These are phyloP conservation scores for Sporothrix curviconia DNA, from an alignment of 2,329 filamentous ascomycete species.

Conservation along the genomic window DNA sequence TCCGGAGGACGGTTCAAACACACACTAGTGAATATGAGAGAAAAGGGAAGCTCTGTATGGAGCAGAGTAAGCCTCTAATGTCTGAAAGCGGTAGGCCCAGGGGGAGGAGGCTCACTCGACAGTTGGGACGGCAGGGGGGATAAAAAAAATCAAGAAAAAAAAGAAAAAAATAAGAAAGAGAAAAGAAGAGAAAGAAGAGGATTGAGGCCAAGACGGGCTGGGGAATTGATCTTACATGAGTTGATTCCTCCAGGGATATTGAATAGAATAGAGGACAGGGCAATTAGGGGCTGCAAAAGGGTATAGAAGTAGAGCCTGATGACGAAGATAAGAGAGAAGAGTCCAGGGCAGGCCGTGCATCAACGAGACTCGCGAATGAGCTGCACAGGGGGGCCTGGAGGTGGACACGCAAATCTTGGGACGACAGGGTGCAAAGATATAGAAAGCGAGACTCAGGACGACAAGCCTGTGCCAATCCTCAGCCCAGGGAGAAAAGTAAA, in stretches of 20 bases:
- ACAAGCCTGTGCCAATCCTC: background rate
- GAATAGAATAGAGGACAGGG: no score
- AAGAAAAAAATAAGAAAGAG: background rate
- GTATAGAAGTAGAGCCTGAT: background rate
- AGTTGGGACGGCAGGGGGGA: constrained; percentile 1
- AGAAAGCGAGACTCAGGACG: background rate
- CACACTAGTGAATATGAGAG: background rate
- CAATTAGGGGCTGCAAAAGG: no score
- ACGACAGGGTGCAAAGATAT: background rate
- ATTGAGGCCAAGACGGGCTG: no score
- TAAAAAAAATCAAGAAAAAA: background rate
- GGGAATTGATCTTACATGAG: no score
- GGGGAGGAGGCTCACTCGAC: constrained; percentile 6
- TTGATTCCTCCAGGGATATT: no score
- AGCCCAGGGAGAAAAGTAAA: background rate
- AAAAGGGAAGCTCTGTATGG: background rate
- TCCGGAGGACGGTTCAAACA: no score
- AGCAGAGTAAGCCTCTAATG: background rate
- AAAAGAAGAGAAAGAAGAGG: background rate
- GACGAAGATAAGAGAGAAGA: background rate
- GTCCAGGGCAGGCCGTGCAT: background rate
- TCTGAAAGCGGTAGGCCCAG: background rate
- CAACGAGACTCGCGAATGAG: background rate
- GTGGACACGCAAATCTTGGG: constrained; percentile 5
- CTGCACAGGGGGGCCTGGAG: constrained; percentile 5